Conservation (phyloP, 768 basidiomycete species). For the Coprinellus micaceus region DNA sequence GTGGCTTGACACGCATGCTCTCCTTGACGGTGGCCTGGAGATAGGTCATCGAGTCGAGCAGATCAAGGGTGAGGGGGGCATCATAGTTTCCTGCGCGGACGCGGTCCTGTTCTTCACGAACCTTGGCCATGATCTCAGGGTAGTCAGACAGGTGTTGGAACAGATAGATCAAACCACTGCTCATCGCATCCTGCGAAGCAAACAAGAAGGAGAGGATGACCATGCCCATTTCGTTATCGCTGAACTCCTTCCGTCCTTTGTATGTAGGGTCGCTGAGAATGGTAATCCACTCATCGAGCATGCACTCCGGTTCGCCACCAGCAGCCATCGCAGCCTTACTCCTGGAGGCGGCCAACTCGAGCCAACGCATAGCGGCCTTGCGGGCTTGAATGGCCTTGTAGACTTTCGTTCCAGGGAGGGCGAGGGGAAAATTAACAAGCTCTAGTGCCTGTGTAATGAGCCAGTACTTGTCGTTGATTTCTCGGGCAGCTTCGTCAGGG, state of each 20-base stretch:
- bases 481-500: constrained; percentile 67
- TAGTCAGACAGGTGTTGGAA: constrained; percentile 96
- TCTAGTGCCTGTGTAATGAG: constrained; percentile 91
- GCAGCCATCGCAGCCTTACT: constrained; percentile 81
- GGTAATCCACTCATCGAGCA: constrained; percentile 90
- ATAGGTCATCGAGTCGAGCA: constrained; percentile 91
- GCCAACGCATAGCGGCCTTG: constrained; percentile 77
- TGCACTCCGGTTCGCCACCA: constrained; percentile 78
- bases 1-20: constrained; percentile 85
- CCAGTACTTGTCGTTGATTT: constrained; percentile 96
- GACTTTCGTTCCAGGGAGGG: constrained; percentile 93
- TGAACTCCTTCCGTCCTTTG: constrained; percentile 85
- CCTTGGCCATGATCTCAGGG: constrained; percentile 83
- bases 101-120: constrained; percentile 85
- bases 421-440: constrained; percentile 97
- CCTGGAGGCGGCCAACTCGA: constrained; percentile 71
- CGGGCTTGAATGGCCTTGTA: constrained; percentile 91
- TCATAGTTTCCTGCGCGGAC: constrained; percentile 77
- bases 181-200: constrained; percentile 97
- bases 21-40: constrained; percentile 92
- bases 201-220: constrained; percentile 96
- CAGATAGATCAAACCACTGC: constrained; percentile 89
- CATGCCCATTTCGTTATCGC: constrained; percentile 94
- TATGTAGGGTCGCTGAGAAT: constrained; percentile 60
- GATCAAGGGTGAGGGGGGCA: constrained; percentile 77